Conservation (phyloP, 768 basidiomycete species). For the Trametes coccinea region DNA sequence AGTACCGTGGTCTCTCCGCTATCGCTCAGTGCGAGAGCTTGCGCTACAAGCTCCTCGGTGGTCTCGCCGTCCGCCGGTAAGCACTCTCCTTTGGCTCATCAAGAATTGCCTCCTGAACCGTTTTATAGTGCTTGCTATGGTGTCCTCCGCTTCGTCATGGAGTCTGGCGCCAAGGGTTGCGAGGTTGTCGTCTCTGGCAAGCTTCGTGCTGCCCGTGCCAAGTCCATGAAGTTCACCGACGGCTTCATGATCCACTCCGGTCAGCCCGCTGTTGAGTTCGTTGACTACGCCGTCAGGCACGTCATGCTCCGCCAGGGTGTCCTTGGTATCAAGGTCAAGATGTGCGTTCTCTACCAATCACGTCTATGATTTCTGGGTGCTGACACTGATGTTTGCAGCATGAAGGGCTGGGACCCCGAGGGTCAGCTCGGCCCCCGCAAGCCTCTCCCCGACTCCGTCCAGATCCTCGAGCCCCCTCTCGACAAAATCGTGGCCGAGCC, state of each 20-base stretch:
- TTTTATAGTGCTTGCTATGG: slow-evolving; percentile 87
- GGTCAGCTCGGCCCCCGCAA: slow-evolving; percentile 87
- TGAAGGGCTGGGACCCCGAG: slow-evolving; percentile 96
- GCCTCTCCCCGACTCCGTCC: slow-evolving; percentile 93
- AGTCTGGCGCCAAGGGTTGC: slow-evolving; percentile 99
- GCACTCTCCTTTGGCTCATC: slow-evolving; percentile 24
- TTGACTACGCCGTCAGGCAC: slow-evolving; percentile 97
- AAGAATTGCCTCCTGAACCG: too few species aligned
- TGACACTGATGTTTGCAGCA: slow-evolving; percentile 50
- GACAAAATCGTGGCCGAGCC: slow-evolving; percentile 91
- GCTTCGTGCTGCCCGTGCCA: slow-evolving; percentile 98
- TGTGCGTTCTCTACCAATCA: slow-evolving; percentile 50
- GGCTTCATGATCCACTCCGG: slow-evolving; percentile 99
- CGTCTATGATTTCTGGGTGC: neutral
- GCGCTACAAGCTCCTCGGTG: slow-evolving; percentile 98
- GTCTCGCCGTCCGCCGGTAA: slow-evolving; percentile 96
- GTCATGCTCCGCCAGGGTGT: slow-evolving; percentile 98
- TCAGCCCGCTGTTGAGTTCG: slow-evolving; percentile 95
- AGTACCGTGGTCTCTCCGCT: slow-evolving; percentile 96
- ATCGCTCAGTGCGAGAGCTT: slow-evolving; percentile 98
- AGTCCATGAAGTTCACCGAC: slow-evolving; percentile 99
- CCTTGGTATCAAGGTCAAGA: slow-evolving; percentile 99
- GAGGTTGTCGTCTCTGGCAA: slow-evolving; percentile 99
- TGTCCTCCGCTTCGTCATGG: slow-evolving; percentile 99
- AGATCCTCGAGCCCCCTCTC: slow-evolving; percentile 83